Conservation (phyloP, 2,329 filamentous ascomycete genomes). For the Neofusicoccum kwambonambiense region DNA sequence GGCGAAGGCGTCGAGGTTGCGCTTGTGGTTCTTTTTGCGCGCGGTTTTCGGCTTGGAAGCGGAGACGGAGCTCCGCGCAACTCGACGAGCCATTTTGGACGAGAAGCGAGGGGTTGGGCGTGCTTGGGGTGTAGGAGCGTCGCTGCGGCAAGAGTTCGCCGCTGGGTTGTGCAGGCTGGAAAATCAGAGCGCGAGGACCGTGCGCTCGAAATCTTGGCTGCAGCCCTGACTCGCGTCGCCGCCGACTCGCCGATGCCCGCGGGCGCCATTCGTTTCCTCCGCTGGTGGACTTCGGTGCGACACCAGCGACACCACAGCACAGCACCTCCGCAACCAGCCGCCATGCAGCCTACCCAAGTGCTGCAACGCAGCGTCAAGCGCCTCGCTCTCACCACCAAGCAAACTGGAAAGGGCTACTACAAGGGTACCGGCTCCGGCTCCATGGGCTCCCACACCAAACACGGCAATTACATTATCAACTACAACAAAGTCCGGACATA, state of each 20-base stretch:
- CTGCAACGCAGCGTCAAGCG: constrained; percentile 71
- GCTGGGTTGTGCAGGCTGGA: background rate
- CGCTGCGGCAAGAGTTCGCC: background rate
- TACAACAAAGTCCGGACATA: constrained; percentile 89
- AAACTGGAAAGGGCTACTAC: constrained; percentile 92
- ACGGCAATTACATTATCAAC: constrained; percentile 81
- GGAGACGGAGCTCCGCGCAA: constrained; percentile 40
- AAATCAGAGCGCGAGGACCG: constrained; percentile 10
- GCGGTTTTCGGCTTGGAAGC: constrained; percentile 32
- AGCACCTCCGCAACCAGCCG: constrained; percentile 21
- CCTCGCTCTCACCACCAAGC: constrained; percentile 83
- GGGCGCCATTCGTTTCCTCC: background rate
- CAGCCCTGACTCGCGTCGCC: background rate
- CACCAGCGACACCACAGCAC: background rate
- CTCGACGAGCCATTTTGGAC: constrained; percentile 45
- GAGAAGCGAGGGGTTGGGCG: background rate
- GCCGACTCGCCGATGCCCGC: constrained; percentile 10
- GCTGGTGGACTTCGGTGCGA: background rate
- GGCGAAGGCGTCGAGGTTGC: constrained; percentile 61
- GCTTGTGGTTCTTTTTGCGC: constrained; percentile 49
- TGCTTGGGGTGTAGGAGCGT: background rate
- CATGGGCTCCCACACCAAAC: constrained; percentile 81
- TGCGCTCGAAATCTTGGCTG: constrained; percentile 7
- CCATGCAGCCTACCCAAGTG: constrained; percentile 66
- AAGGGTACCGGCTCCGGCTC: constrained; percentile 89